Evolutionary conservation across 139 green algal species (phyloP).

Genomic region (Picochlorum sp.): DNA sequence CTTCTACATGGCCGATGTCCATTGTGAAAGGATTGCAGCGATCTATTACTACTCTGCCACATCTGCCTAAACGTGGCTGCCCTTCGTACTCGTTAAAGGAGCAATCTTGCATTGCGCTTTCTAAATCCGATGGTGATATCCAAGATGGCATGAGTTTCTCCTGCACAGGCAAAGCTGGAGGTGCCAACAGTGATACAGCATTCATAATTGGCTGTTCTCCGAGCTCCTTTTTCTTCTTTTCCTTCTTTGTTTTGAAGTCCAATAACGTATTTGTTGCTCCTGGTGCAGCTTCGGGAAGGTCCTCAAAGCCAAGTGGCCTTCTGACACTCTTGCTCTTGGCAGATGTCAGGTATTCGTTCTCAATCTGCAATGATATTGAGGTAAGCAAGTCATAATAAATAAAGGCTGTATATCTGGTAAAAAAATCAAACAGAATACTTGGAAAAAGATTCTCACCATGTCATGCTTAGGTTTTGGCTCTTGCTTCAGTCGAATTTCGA

Average conservation of each 20-base stretch:
- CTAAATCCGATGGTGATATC: background rate
- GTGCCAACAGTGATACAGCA: conserved; percentile 25
- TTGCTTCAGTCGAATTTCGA: conserved; percentile 48
- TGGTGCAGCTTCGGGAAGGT: conserved; percentile 24
- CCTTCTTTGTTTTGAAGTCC: conserved; percentile 26
- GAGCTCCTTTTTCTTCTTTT: conserved; percentile 34
- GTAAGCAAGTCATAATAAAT: background rate
- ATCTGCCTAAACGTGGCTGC: conserved; percentile 37
- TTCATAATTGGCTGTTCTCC: conserved; percentile 22
- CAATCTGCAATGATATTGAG: conserved; percentile 19
- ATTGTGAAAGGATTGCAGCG: conserved; percentile 25
- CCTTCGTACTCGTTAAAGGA: background rate
- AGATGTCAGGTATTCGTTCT: conserved; percentile 30
- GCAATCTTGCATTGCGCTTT: background rate
- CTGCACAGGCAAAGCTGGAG: conserved; percentile 25
- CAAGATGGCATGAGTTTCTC: background rate
- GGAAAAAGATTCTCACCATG: conserved; percentile 1
- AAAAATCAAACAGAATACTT: background rate
- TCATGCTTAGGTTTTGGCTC: conserved; percentile 30
- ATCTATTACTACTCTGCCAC: conserved; percentile 45
- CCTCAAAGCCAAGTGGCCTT: conserved; percentile 33
- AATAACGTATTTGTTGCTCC: conserved; percentile 31
- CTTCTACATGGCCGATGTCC: no score
- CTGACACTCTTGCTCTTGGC: conserved; percentile 19
- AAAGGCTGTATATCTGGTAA: background rate